Evolutionary conservation across 1,139 yeast genomes (phyloP).

Genomic region (Hemisphaericaspora subhashii): DNA sequence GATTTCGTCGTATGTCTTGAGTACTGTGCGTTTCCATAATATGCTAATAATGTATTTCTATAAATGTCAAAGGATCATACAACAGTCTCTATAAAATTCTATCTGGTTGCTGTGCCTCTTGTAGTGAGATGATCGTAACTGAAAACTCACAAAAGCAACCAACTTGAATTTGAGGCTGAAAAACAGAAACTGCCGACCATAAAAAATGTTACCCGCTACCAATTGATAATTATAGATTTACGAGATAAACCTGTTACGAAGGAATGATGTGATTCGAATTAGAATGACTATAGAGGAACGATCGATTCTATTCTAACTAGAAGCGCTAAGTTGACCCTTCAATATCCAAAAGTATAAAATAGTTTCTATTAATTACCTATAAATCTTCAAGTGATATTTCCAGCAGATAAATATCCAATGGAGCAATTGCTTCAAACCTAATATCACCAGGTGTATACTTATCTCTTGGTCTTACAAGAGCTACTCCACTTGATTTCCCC

Average conservation of each 20-base stretch:
- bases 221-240: too few relatives aligned
- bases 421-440: constrained; percentile 33
- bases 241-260: too few relatives aligned
- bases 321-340: too few relatives aligned
- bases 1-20: not conserved
- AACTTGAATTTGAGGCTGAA: too few relatives aligned
- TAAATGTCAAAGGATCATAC: not conserved
- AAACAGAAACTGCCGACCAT: too few relatives aligned
- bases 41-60: not conserved
- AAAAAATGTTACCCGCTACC: too few relatives aligned
- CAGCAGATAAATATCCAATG: constrained; percentile 15
- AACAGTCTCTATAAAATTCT: not conserved
- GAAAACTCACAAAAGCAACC: too few relatives aligned
- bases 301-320: too few relatives aligned
- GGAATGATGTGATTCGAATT: too few relatives aligned
- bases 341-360: too few relatives aligned
- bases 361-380: not conserved
- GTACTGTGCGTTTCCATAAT: not conserved
- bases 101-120: not conserved
- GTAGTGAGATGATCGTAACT: too few relatives aligned
- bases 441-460: constrained; percentile 42
- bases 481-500: constrained; percentile 49
- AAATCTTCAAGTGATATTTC: not conserved
- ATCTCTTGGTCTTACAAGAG: constrained; percentile 38
- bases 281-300: too few relatives aligned